Percentiles rank a stretch among this genome's conserved stretches.
phyloP scores from a whole-genome alignment of 192 early-diverging fungal genomes.

The Gryganskiella cystojenkinii region DNA sequence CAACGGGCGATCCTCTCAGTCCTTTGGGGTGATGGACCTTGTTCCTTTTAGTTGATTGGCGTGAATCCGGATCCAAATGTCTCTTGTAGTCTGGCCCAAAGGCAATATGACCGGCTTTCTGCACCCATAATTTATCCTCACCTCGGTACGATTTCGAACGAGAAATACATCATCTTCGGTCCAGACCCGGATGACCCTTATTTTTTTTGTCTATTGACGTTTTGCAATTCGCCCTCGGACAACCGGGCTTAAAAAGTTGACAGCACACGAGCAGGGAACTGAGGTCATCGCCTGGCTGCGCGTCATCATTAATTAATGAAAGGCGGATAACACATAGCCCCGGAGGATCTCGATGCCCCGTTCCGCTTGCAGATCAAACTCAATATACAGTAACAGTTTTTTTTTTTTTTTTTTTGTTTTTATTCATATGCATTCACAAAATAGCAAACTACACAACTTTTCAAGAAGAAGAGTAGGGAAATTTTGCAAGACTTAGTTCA shows the following conservation, averaged over 20 bases:
- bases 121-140: neutral
- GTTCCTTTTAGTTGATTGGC: no score
- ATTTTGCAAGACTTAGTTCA: constrained; percentile 28
- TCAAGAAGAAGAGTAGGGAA: neutral
- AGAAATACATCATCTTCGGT: neutral
- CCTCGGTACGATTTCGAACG: neutral
- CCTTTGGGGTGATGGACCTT: neutral
- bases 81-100: constrained; percentile 33
- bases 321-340: no score
- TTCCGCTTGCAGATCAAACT: no score
- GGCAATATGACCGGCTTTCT: neutral
- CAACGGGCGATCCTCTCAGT: no score
- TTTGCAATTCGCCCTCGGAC: neutral
- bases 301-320: no score
- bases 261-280: neutral
- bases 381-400: neutral
- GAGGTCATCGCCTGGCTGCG: neutral
- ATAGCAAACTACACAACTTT: constrained; percentile 22
- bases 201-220: neutral
- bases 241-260: neutral
- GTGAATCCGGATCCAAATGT: constrained; percentile 45
- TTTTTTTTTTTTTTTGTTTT: constrained; percentile 22
- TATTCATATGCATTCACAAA: constrained; percentile 29
- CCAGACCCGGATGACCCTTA: neutral
- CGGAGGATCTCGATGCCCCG: no score